phyloP scores from a whole-genome alignment of 345 rosid species.

The Gynandropsis gynandra region DNA sequence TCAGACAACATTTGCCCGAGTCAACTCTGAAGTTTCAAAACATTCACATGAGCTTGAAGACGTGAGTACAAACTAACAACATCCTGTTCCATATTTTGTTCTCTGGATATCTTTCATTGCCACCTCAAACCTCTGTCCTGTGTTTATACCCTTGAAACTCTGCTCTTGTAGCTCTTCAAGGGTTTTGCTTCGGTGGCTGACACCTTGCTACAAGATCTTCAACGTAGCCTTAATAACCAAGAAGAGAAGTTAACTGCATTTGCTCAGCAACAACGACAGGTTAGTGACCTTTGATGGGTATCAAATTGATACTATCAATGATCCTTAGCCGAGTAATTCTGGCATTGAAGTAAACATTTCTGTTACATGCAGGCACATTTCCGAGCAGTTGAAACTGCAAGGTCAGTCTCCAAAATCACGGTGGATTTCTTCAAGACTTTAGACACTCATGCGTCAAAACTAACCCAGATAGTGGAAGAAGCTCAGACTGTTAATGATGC shows the following conservation, averaged over 20 bases:
- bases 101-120: background rate
- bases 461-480: slow-evolving; percentile 69
- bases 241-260: slow-evolving; percentile 66
- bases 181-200: slow-evolving; percentile 90
- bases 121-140: slow-evolving; percentile 13
- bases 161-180: slow-evolving; percentile 64
- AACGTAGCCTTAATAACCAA: slow-evolving; percentile 66
- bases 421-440: slow-evolving; percentile 68
- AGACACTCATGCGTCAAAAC: slow-evolving; percentile 61
- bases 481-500: slow-evolving; percentile 72
- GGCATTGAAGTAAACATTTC: background rate
- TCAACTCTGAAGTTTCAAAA: slow-evolving; percentile 75
- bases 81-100: background rate
- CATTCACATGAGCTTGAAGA: slow-evolving; percentile 78
- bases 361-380: slow-evolving; percentile 61
- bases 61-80: slow-evolving; percentile 35
- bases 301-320: background rate
- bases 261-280: slow-evolving; percentile 85
- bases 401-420: slow-evolving; percentile 73
- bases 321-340: too few species aligned
- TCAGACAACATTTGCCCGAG: slow-evolving; percentile 56
- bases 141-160: slow-evolving; percentile 16
- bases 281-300: slow-evolving; percentile 22
- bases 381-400: slow-evolving; percentile 74
- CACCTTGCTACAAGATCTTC: slow-evolving; percentile 67